Conservation (phyloP, 768 basidiomycete species). For the Leucocoprinus birnbaumii region DNA sequence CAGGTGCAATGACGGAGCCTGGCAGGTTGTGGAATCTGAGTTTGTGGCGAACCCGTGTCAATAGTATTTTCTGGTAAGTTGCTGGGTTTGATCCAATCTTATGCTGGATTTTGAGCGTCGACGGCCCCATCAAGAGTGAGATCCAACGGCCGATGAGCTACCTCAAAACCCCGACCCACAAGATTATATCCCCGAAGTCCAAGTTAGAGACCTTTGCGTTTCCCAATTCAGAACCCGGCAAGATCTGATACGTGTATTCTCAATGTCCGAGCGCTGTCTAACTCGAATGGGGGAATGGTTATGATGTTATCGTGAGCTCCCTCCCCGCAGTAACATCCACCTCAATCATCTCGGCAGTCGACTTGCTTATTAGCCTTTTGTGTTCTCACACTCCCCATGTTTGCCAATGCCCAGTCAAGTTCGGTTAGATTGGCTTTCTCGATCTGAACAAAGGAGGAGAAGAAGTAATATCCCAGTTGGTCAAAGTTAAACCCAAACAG, state of each 20-base stretch:
- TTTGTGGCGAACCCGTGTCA: background rate
- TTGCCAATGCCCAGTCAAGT: constrained; percentile 77
- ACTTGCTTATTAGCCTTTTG: background rate
- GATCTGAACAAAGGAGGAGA: constrained; percentile 63
- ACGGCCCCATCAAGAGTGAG: background rate
- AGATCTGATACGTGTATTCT: constrained; percentile 6
- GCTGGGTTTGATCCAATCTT: constrained; percentile 9
- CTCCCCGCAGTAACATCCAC: constrained; percentile 43
- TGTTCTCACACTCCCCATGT: constrained; percentile 45
- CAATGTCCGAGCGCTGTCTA: no score
- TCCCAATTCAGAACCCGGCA: background rate
- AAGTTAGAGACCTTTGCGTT: background rate
- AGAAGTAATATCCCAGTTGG: constrained; percentile 16
- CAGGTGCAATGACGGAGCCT: background rate
- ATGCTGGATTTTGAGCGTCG: background rate
- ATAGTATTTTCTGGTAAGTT: background rate
- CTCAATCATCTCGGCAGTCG: constrained; percentile 37
- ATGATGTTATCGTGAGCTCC: no score
- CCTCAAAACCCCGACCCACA: background rate
- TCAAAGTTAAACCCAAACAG: background rate
- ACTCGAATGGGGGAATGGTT: no score
- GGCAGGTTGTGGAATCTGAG: background rate
- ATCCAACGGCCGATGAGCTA: background rate
- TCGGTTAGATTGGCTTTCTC: constrained; percentile 72
- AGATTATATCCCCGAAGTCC: constrained; percentile 9